Evolutionary conservation across 495 filamentous ascomycete genomes (phyloP).

Genomic region (Podospora anserina): DNA sequence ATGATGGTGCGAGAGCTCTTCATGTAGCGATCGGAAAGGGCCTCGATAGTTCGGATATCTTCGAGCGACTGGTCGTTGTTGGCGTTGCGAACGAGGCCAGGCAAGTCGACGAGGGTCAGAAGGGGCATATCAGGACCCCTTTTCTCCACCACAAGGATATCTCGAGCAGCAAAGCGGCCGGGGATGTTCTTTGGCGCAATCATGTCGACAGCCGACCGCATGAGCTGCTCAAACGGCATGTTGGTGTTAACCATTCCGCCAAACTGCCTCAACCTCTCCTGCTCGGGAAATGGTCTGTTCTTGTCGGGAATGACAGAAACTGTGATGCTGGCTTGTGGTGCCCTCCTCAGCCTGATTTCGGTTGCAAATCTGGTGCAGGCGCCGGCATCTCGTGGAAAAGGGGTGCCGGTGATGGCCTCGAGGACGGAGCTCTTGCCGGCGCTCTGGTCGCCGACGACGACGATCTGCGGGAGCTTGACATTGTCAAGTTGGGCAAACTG

Average conservation of each 20-base stretch:
- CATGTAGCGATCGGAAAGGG: constrained; percentile 51
- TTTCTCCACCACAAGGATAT: constrained; percentile 53
- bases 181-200: constrained; percentile 40
- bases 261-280: constrained; percentile 45
- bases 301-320: constrained; percentile 53
- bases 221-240: constrained; percentile 36
- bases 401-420: constrained; percentile 67
- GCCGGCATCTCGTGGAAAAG: constrained; percentile 62
- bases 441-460: constrained; percentile 72
- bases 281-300: constrained; percentile 33
- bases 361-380: constrained; percentile 68
- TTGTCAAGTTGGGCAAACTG: constrained; percentile 42
- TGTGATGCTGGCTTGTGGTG: constrained; percentile 41
- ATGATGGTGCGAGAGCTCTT: constrained; percentile 51
- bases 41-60: constrained; percentile 46
- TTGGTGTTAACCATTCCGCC: constrained; percentile 33
- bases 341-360: constrained; percentile 50
- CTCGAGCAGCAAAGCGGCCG: constrained; percentile 40
- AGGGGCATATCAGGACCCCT: constrained; percentile 52
- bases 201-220: constrained; percentile 35
- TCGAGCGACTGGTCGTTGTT: constrained; percentile 46
- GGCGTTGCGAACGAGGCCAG: constrained; percentile 50
- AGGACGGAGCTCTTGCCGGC: constrained; percentile 73
- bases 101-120: constrained; percentile 56
- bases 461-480: constrained; percentile 61